Evolutionary conservation across 495 filamentous ascomycete species (phyloP), one percentile per base, ranked within the genome.

Genomic region (Aspergillus steynii): DNA sequence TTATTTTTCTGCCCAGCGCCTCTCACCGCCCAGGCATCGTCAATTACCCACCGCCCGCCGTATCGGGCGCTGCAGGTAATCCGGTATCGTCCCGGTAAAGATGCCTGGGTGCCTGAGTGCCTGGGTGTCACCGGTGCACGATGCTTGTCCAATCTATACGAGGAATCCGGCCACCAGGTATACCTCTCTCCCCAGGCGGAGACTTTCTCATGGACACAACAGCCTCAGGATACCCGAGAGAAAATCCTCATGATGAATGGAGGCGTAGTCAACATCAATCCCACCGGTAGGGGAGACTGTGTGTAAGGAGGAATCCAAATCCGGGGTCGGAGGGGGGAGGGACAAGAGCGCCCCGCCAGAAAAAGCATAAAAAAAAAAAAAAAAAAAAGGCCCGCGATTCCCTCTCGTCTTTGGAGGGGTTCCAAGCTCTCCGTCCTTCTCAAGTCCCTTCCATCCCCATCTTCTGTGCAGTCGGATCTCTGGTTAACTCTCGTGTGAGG

Each of bases 401-500:
- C 32, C 27, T 46, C 34, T 42, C 42, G 3, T 42, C 25, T 46
- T 56, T 46, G 15, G 27, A 48, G 29, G 27, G n/a, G 26, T 45
- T 10, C 29, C 9, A 57, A 55, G 34, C 4, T 61, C 49, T 14
- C 27, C 49, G 29, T 50, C 49, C 53, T 54, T 45, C 54, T 7
- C 20, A 28, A 31, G 34, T 25, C 50, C 59, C 48, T 29, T 29
- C 59, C 53, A 29, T 25, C 31, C 42, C 31, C 5, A 7, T 56
- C 1, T 56, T 42, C 58, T 54, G 51, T 55, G 68, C 71, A 69
- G 65, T 68, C 67, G 60, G 62, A 65, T 71, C 61, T 73, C 67
- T 62, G 65, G 63, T 71, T 37, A 54, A 60, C 57, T 71, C 68
- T 73, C 53, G 28, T 63, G 50, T 61, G 71, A 74, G 71, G 73